Evolutionary conservation across 257 asterid species (phyloP).

Genomic region (Capsicum chinense): DNA sequence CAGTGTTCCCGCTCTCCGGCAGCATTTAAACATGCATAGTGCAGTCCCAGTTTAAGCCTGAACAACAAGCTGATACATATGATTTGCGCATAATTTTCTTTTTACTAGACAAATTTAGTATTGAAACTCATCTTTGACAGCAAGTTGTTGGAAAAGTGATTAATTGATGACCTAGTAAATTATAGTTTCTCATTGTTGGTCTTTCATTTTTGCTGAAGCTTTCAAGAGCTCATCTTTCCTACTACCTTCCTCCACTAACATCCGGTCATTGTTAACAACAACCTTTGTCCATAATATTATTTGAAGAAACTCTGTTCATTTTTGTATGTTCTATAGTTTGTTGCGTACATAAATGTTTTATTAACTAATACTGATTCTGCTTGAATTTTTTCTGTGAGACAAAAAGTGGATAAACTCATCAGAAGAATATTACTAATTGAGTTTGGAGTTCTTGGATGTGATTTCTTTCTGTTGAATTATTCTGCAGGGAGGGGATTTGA

Average conservation of each 20-base stretch:
- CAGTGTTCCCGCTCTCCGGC: background rate
- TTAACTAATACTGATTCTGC: background rate
- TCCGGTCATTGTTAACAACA: background rate
- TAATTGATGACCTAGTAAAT: background rate
- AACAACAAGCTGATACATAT: background rate
- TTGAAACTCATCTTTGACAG: background rate
- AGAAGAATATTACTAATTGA: background rate
- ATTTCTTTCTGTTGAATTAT: conserved; percentile 27
- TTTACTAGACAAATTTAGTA: background rate
- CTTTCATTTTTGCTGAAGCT: background rate
- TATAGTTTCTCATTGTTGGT: background rate
- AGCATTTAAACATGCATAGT: background rate
- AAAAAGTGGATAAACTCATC: background rate
- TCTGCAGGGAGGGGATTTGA: conserved; percentile 87
- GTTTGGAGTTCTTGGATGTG: conserved; percentile 28
- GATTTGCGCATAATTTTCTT: background rate
- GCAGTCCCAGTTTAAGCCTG: background rate
- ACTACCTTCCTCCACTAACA: background rate
- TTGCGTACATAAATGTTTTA: background rate
- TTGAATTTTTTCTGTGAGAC: background rate
- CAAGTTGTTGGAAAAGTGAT: background rate
- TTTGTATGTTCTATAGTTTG: background rate
- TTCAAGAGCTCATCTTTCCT: background rate
- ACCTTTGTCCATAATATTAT: background rate
- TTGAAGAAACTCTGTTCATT: background rate